Percentiles rank a stretch among this genome's conserved stretches.
Evolutionary conservation across 345 rosid genomes (phyloP).

Genomic region (Euphorbia pulcherrima): DNA sequence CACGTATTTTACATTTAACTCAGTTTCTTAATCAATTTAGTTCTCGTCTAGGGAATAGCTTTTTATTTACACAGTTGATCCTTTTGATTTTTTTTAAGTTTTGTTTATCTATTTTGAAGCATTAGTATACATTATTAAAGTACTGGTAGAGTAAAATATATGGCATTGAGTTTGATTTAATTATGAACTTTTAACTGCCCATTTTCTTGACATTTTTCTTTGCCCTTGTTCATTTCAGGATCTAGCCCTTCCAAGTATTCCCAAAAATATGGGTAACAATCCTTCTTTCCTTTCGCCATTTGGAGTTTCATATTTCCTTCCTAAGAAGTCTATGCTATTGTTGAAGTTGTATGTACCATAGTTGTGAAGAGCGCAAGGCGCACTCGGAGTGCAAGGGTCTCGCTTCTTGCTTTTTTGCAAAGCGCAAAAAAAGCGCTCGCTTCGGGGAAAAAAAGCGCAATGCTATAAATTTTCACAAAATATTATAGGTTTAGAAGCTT

Average conservation of each 20-base stretch:
- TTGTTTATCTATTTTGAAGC: neutral
- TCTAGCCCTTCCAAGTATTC: slow-evolving; percentile 51
- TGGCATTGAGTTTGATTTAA: neutral
- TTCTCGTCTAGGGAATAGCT: slow-evolving; percentile 1
- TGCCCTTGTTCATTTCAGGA: slow-evolving; percentile 44
- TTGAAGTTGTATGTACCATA: neutral
- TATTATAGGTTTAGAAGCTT: no score
- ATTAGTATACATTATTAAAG: neutral
- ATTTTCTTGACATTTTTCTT: neutral
- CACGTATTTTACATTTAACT: neutral
- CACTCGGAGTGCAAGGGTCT: no score
- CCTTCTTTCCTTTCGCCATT: neutral
- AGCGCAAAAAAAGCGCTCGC: no score
- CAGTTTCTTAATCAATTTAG: neutral
- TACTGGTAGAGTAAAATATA: neutral
- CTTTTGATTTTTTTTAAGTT: neutral
- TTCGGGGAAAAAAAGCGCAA: no score
- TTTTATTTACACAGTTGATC: neutral
- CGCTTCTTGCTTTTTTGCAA: no score
- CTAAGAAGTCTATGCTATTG: neutral
- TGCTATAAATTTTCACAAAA: no score
- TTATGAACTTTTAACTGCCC: neutral
- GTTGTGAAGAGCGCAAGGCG: no score
- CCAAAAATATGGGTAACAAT: slow-evolving; percentile 51
- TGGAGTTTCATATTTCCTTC: neutral